These are phyloP conservation scores for Fusarium continuum DNA, from an alignment of 2,329 filamentous ascomycete genomes.

Conservation along the genomic window DNA sequence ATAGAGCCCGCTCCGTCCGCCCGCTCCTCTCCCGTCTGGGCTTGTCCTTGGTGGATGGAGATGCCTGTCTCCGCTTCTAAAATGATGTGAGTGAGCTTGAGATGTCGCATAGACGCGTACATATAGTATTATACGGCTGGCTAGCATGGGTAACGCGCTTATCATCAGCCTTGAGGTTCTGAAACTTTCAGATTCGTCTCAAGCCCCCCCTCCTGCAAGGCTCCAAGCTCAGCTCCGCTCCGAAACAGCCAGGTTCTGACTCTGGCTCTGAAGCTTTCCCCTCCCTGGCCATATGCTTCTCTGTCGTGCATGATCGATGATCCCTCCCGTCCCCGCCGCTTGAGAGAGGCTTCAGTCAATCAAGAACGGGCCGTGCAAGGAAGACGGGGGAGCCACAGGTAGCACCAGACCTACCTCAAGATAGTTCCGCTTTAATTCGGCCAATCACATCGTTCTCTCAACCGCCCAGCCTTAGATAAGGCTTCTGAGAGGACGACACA, in stretches of 20 bases:
- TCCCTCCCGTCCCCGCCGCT: slow-evolving; percentile 33
- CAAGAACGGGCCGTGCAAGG: slow-evolving; percentile 25
- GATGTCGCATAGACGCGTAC: neutral
- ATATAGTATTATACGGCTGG: neutral
- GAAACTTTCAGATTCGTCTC: slow-evolving; percentile 27
- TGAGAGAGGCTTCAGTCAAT: slow-evolving; percentile 29
- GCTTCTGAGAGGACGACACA: slow-evolving; percentile 12
- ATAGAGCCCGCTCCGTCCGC: slow-evolving; percentile 17
- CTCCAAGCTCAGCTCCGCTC: slow-evolving; percentile 19
- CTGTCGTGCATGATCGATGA: slow-evolving; percentile 38
- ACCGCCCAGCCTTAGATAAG: slow-evolving; percentile 14
- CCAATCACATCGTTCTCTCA: slow-evolving; percentile 48
- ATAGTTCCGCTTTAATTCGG: slow-evolving; percentile 24
- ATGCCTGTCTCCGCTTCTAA: neutral
- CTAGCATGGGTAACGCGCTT: slow-evolving; percentile 1
- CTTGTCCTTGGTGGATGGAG: neutral
- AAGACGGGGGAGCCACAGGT: slow-evolving; percentile 34
- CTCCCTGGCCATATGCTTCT: slow-evolving; percentile 30
- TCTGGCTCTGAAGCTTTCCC: slow-evolving; percentile 11
- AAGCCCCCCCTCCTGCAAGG: slow-evolving; percentile 19
- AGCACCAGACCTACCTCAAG: slow-evolving; percentile 30
- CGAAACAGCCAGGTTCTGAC: slow-evolving; percentile 4
- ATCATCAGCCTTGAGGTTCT: slow-evolving; percentile 25
- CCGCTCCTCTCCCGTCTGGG: slow-evolving; percentile 23
- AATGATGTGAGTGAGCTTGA: neutral